Percentiles rank a stretch among this genome's conserved stretches.
Evolutionary conservation across 345 rosid species (phyloP).

Genomic region (Schrenkiella parvula): DNA sequence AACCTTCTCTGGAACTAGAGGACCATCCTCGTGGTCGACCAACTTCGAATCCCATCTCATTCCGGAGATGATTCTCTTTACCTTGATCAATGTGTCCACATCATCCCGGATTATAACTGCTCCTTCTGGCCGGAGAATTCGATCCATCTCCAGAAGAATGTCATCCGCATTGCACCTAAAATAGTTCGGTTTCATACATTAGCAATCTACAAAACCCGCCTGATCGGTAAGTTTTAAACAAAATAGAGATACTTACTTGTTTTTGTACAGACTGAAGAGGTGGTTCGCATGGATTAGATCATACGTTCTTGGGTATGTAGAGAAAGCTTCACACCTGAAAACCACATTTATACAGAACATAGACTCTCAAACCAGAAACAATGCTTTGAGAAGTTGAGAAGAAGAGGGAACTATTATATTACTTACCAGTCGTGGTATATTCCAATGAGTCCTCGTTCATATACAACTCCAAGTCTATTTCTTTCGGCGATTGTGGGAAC

Average conservation of each 20-base stretch:
- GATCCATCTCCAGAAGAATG: slow-evolving; percentile 95
- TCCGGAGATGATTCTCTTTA: slow-evolving; percentile 67
- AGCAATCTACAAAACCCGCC: not conserved
- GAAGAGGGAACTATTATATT: not conserved
- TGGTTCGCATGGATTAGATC: slow-evolving; percentile 87
- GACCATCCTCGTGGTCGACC: slow-evolving; percentile 99
- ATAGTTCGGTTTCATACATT: not conserved
- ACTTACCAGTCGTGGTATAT: slow-evolving; percentile 95
- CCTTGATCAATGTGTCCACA: slow-evolving; percentile 76
- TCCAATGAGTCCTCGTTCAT: slow-evolving; percentile 89
- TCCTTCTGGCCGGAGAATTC: slow-evolving; percentile 96
- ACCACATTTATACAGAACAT: not conserved
- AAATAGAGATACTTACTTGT: slow-evolving; percentile 53
- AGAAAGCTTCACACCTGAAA: slow-evolving; percentile 97
- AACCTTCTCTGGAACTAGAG: slow-evolving; percentile 85
- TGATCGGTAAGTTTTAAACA: not conserved
- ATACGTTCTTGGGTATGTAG: slow-evolving; percentile 98
- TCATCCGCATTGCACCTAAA: slow-evolving; percentile 77
- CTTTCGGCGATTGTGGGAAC: slow-evolving; percentile 83
- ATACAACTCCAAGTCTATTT: slow-evolving; percentile 74
- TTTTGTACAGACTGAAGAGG: slow-evolving; percentile 79
- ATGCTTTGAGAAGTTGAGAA: not conserved
- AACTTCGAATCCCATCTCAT: slow-evolving; percentile 96
- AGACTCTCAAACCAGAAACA: not conserved
- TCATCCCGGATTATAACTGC: slow-evolving; percentile 86